Base-by-base conservation (phyloP, 2,329 filamentous ascomycete species). In the Aspergillus fijiensis region DNA sequence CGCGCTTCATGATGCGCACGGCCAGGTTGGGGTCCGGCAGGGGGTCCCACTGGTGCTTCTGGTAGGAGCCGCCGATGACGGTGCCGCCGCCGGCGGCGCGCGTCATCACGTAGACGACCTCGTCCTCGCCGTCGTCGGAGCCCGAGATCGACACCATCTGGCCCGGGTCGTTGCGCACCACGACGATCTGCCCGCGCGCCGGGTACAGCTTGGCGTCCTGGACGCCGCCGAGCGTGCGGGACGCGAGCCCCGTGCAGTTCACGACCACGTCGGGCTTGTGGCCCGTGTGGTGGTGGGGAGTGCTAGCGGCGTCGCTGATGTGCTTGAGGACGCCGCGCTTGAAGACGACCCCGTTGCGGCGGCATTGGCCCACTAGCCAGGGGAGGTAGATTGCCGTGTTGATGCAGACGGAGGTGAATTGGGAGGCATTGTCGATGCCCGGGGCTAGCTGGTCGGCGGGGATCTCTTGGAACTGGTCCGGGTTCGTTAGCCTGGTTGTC, bases 381-480 rank as follows among this genome's bases (percentile, higher is more conserved):
- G 91, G 87, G 2, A 97, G 85, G 77, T 97, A 98, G 60, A 97
- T 78, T 48, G 90, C 86, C 0, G 91, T 91, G 78, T 98, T 97
- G 74, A 97, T 94, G 77, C 93, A 97, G 47, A 96, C 88, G 1
- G 90, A 94, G 7, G 86, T 91, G 75, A 95, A 96, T 58, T 84
- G 81, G 54, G 86, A 90, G 25, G 87, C 92, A 11, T 88, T 89
- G 61, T 92, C 88, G 56, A 88, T 84, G 19, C 85, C 90, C 0
- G 79, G 68, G 0, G 86, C 84, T 1, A 96, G 78, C 66, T 89
- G 82, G 10, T 70, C 61, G 10, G 82, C 74, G 4, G 82, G 71
- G 3, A 94, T 75, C 59, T 86, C 78, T 62, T 85, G 84, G 75
- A 87, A 94, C 82, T 85, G 63, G 23, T 4, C 6, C 9, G 35